Base-by-base conservation (phyloP, 1,284 basidiomycete genomes). In the Heterobasidion occidentale region DNA sequence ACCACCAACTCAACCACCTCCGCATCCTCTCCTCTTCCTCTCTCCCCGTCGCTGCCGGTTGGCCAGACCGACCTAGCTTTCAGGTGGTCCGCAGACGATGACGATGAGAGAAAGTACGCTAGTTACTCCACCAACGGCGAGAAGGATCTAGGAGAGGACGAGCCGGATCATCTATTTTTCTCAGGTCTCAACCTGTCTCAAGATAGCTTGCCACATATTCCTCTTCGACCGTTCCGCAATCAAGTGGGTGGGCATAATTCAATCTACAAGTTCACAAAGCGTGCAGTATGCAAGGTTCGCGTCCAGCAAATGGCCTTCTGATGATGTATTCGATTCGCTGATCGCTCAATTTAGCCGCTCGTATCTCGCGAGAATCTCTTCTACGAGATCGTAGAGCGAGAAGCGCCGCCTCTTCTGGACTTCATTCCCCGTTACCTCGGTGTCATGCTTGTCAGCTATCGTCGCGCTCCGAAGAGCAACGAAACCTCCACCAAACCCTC, bases 351-450 rank as follows among this genome's bases (percentile, higher is more conserved):
- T 59, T 68, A 96, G 93, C 96, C 96, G 17, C 83, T 99, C 9
- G 94, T 98, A 14, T 94, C 92, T 19, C 84, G 94, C 52, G 96
- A 99, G 73, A 99, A 99, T 68, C 77, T 98, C 52, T 98, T 99
- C 68, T 99, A 99, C 70, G 96, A 99, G 70, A 86, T 94, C 1
- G 92, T 98, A 17, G 96, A 99, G 70, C 80, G 86, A 20, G 91
- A 95, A 63, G 92, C 93, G 0, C 96, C 96, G 0, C 91, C 90
- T 2, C 77, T 99, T 20, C 78, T 99, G 9, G 87, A 84, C 3
- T 99, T 94, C 68, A 96, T 98, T 56, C 96, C 96, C 9, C 88
- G 95, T 53, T 99, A 99, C 71, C 79, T 99, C 15, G 96, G 96
- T 17, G 97, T 99, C 53, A 95, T 99, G 89, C 84, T 99, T 50